Percentiles rank a stretch among this genome's conserved stretches.
Conservation (phyloP, 768 basidiomycete genomes). For the Lactarius indigo region DNA sequence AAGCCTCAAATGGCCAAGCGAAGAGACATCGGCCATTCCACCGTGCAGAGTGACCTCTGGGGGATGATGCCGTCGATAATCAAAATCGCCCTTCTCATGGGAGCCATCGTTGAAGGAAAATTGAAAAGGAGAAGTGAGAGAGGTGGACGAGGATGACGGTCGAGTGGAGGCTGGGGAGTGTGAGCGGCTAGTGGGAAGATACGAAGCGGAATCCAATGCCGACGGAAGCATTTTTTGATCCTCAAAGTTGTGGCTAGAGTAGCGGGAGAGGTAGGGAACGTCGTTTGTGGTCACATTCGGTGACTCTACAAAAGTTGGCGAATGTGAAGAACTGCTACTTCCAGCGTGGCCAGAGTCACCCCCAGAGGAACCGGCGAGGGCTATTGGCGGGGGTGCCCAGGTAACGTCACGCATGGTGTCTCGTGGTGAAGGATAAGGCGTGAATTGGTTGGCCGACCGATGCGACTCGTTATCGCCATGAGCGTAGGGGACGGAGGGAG, state of each 20-base stretch:
- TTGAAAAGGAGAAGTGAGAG: conserved; percentile 63
- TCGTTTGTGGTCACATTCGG: conserved; percentile 52
- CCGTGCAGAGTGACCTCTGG: conserved; percentile 70
- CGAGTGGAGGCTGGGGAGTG: conserved; percentile 67
- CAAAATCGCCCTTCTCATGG: conserved; percentile 61
- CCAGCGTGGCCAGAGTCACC: conserved; percentile 41
- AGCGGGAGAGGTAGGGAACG: conserved; percentile 45
- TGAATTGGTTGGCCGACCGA: conserved; percentile 50
- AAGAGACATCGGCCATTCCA: conserved; percentile 68
- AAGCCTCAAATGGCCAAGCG: conserved; percentile 53
- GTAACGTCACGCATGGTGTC: conserved; percentile 31
- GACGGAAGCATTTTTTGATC: conserved; percentile 55
- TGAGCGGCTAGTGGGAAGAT: conserved; percentile 66
- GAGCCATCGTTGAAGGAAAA: conserved; percentile 59
- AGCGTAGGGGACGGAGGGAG: conserved; percentile 44
- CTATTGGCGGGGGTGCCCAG: conserved; percentile 26
- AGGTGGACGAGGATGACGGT: conserved; percentile 56
- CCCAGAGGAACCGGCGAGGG: conserved; percentile 37
- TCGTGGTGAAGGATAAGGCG: conserved; percentile 38
- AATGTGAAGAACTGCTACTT: conserved; percentile 47
- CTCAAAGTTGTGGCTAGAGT: conserved; percentile 38
- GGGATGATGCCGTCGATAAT: conserved; percentile 58
- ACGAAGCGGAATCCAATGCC: conserved; percentile 49
- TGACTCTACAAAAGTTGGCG: conserved; percentile 51
- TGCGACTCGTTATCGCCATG: conserved; percentile 36